A percentile compares a stretch with the other conserved stretches of the same genome.
phyloP scores from a whole-genome alignment of 306 rosid genomes.

The Macrotyloma uniflorum region DNA sequence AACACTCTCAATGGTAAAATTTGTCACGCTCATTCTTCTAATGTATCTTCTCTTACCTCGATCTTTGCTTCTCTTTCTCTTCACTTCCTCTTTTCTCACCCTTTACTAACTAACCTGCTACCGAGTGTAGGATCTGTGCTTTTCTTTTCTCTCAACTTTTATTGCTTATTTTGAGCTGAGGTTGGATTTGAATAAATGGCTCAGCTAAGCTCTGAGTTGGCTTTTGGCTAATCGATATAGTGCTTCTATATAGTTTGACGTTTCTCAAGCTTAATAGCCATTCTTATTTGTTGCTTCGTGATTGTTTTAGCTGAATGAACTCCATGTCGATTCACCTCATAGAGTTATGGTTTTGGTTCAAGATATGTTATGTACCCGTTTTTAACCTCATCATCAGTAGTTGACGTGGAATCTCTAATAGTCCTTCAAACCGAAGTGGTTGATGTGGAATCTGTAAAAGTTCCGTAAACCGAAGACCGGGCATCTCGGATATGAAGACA shows the following conservation, averaged over 20 bases:
- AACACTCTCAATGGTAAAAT: constrained; percentile 65
- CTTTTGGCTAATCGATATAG: background rate
- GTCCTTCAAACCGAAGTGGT: too few species aligned
- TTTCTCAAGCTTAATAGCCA: background rate
- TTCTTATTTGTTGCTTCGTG: background rate
- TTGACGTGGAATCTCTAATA: too few species aligned
- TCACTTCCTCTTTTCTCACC: too few species aligned
- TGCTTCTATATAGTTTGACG: constrained; percentile 12
- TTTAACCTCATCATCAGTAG: too few species aligned
- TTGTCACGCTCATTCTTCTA: background rate
- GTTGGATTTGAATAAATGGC: background rate
- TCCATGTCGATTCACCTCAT: background rate
- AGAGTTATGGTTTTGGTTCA: background rate
- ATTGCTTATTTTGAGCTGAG: background rate
- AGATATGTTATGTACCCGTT: too few species aligned
- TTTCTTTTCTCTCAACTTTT: constrained; percentile 5
- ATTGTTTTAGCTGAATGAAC: background rate
- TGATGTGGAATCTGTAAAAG: too few species aligned
- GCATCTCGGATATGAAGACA: background rate
- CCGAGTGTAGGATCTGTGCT: constrained; percentile 9
- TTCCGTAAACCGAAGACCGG: too few species aligned
- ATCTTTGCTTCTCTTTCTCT: background rate
- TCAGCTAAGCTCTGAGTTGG: too few species aligned
- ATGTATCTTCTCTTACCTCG: background rate
- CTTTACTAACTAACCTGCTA: background rate